Base-by-base conservation (phyloP, 2,329 filamentous ascomycete species). In the Phoma sp. region DNA sequence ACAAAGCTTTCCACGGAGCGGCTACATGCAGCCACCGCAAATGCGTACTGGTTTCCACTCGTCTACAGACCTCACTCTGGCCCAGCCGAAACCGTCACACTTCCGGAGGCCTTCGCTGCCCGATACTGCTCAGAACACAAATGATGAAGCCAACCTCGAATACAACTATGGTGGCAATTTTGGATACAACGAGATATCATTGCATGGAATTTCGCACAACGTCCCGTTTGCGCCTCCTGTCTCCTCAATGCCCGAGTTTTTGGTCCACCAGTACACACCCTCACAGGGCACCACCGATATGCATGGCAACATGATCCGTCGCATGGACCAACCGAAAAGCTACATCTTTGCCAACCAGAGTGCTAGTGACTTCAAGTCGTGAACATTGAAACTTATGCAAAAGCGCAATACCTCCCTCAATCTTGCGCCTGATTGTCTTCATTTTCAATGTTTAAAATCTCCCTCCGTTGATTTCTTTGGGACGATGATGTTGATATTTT, bases 261-360 rank as follows among this genome's bases (percentile, higher is more conserved):
- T 79, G 23, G 76, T 80, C 15, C 78, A 81, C 45, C 76, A 81
- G 56, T 81, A 81, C 61, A 74, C 68, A 25, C 78, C 79, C 18
- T 78, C 79, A 17, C 71, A 76, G 14, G 73, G 73, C n/a, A 57
- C 72, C 4, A 43, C 39, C 23, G 77, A 66, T 39, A 46, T 74
- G 37, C 61, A 70, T 39, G 64, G 61, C 40, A 62, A 62, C 11
- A 40, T 69, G 11, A 52, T 68, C 29, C 68, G 67, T n/a, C 65
- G 65, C 26, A 59, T 65, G 20, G 64, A 67, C n/a, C 64, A 72
- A 56, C 61, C 75, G 2, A 81, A 80, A 66, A 78, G 72, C 52
- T 81, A 78, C 59, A 77, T 78, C 14, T 81, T 81, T 50, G 76
- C 77, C 38, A 80, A 80, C 42, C 76, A 78, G 51, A 76, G 75